Percentiles rank a stretch among this genome's conserved stretches.
Conservation (phyloP, 805 yeast species). For the Starmerella powellii region DNA sequence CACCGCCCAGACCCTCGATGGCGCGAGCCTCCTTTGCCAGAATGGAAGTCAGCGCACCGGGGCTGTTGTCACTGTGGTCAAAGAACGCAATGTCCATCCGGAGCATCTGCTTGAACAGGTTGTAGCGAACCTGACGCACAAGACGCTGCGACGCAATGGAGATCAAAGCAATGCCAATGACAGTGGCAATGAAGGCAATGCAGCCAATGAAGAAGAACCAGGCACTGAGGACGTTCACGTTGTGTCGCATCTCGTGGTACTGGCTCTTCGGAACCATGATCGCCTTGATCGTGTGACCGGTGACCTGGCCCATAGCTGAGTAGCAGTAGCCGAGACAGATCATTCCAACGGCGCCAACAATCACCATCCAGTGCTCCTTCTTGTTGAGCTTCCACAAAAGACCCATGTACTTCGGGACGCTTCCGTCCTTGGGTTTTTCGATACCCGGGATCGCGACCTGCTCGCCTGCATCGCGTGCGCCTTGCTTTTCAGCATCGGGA, state of each 20-base stretch:
- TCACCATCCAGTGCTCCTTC: conserved; percentile 22
- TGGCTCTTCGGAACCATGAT: conserved; percentile 28
- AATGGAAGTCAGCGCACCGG: conserved; percentile 32
- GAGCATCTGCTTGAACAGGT: conserved; percentile 28
- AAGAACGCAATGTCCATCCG: conserved; percentile 32
- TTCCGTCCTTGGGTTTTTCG: conserved; percentile 9
- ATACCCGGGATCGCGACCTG: conserved; percentile 20
- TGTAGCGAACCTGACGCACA: conserved; percentile 28
- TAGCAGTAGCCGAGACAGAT: conserved; percentile 31
- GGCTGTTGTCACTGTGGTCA: conserved; percentile 29
- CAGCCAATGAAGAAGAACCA: conserved; percentile 31
- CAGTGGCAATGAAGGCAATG: conserved; percentile 23
- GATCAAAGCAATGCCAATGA: conserved; percentile 22
- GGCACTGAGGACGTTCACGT: conserved; percentile 28
- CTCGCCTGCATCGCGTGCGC: background rate
- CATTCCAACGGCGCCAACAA: conserved; percentile 24
- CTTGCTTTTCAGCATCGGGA: background rate
- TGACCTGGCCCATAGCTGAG: conserved; percentile 30
- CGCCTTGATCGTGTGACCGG: conserved; percentile 29
- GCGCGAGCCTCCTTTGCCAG: conserved; percentile 33
- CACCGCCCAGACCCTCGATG: conserved; percentile 33
- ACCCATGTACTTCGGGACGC: conserved; percentile 5
- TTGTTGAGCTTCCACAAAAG: conserved; percentile 23
- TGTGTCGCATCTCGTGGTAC: conserved; percentile 28
- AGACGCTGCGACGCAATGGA: conserved; percentile 27